These are phyloP conservation scores for Trichoderma sp. DNA, from an alignment of 2,329 filamentous ascomycete genomes.

Conservation along the genomic window DNA sequence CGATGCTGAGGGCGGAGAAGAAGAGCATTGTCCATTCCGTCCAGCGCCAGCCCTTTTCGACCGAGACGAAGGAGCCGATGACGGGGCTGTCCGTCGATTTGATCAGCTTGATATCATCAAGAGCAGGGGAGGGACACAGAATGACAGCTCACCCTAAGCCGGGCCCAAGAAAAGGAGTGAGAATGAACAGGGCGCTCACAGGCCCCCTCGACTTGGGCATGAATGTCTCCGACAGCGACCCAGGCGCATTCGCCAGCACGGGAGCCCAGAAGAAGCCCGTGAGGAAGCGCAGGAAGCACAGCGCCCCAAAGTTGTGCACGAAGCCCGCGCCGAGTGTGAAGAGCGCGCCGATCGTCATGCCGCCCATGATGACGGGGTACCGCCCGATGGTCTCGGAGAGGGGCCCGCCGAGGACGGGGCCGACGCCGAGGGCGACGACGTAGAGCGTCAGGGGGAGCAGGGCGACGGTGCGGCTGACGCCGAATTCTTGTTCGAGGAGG, in stretches of 20 bases:
- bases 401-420: conserved; percentile 61
- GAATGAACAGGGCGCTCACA: conserved; percentile 49
- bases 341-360: conserved; percentile 51
- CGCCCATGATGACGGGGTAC: conserved; percentile 52
- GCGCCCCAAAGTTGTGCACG: conserved; percentile 50
- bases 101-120: no score
- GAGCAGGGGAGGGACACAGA: not conserved
- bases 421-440: conserved; percentile 61
- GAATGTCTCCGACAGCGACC: conserved; percentile 55
- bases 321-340: conserved; percentile 61
- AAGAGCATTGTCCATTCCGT: conserved; percentile 56
- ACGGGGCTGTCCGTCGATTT: conserved; percentile 43
- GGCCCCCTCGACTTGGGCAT: conserved; percentile 46
- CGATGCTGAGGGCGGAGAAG: conserved; percentile 45
- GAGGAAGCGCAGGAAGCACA: conserved; percentile 60
- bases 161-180: conserved; percentile 57
- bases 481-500: conserved; percentile 56
- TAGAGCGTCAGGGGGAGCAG: conserved; percentile 63
- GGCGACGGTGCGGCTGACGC: conserved; percentile 56
- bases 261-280: conserved; percentile 56
- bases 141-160: conserved; percentile 49
- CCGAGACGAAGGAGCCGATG: conserved; percentile 52
- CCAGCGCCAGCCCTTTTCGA: conserved; percentile 55
- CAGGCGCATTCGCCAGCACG: conserved; percentile 52
- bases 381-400: conserved; percentile 62